phyloP scores from a whole-genome alignment of 805 yeast genomes.

The Scheffersomyces stipitis region DNA sequence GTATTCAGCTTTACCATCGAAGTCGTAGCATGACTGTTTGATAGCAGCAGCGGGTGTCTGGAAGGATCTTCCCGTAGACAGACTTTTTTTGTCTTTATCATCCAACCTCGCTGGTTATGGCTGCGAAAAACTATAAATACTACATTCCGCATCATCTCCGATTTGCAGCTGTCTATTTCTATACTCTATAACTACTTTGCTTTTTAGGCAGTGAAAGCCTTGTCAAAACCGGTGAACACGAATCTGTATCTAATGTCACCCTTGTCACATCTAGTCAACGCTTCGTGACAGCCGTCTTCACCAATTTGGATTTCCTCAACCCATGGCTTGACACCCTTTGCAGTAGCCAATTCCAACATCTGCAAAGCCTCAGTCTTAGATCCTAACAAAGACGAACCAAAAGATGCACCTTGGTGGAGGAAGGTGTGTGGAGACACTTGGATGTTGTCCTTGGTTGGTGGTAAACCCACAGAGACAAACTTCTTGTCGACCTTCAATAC shows the following conservation, averaged over 20 bases:
- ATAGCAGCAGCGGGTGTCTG: too few species aligned
- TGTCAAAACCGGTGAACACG: conserved; percentile 56
- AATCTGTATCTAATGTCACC: conserved; percentile 67
- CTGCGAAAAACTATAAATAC: too few species aligned
- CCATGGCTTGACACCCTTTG: conserved; percentile 61
- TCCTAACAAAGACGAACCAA: conserved; percentile 62
- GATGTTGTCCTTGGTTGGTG: conserved; percentile 44
- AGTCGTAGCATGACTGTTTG: too few species aligned
- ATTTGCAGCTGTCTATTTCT: too few species aligned
- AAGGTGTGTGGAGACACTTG: conserved; percentile 52
- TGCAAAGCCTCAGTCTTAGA: conserved; percentile 64
- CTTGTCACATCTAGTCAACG: conserved; percentile 51
- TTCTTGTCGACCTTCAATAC: conserved; percentile 58
- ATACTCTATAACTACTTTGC: too few species aligned
- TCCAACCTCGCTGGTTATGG: too few species aligned
- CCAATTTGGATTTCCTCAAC: conserved; percentile 57
- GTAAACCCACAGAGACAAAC: conserved; percentile 68
- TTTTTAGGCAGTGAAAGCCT: conserved; percentile 36
- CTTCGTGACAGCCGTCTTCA: conserved; percentile 53
- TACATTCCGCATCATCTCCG: too few species aligned
- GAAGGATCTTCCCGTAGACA: too few species aligned
- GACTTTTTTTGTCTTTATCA: too few species aligned
- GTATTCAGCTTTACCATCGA: too few species aligned
- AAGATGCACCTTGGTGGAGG: conserved; percentile 47
- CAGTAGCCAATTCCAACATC: conserved; percentile 63